These are phyloP conservation scores for Halophytophthora batemanensis DNA, from an alignment of 352 stramenopile genomes.

Conservation along the genomic window DNA sequence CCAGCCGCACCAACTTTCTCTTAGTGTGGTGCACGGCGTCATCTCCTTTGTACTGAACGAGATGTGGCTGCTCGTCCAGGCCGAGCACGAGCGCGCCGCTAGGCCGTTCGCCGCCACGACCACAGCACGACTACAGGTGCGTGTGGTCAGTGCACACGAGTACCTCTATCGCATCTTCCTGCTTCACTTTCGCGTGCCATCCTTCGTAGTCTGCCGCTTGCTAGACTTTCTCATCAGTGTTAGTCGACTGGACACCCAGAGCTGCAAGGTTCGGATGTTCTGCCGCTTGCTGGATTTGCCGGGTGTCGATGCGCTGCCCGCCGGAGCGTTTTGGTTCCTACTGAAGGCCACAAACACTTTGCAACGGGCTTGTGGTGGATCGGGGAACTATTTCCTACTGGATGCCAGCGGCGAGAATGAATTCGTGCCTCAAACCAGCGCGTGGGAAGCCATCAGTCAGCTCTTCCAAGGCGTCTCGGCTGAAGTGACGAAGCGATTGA, in stretches of 20 bases:
- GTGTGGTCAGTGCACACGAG: slow-evolving; percentile 30
- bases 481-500: slow-evolving; percentile 42
- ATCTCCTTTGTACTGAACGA: slow-evolving; percentile 54
- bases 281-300: slow-evolving; percentile 35
- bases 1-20: slow-evolving; percentile 31
- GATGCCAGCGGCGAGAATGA: slow-evolving; percentile 44
- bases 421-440: slow-evolving; percentile 41
- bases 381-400: slow-evolving; percentile 42
- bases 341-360: slow-evolving; percentile 46
- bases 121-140: slow-evolving; percentile 10
- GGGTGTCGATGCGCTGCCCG: slow-evolving; percentile 31
- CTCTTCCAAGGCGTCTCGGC: slow-evolving; percentile 31
- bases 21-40: slow-evolving; percentile 30
- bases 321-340: slow-evolving; percentile 52
- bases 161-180: slow-evolving; percentile 54
- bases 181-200: slow-evolving; percentile 37
- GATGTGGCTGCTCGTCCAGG: slow-evolving; percentile 40
- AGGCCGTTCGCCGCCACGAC: slow-evolving; percentile 12
- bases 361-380: slow-evolving; percentile 33
- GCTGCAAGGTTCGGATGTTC: slow-evolving; percentile 54
- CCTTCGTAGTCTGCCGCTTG: slow-evolving; percentile 35
- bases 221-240: slow-evolving; percentile 45
- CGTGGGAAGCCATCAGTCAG: slow-evolving; percentile 33
- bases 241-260: slow-evolving; percentile 51
- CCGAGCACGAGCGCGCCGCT: slow-evolving; percentile 23